Evolutionary conservation across 352 stramenopile genomes (phyloP).

Genomic region (Peronospora tabacina): DNA sequence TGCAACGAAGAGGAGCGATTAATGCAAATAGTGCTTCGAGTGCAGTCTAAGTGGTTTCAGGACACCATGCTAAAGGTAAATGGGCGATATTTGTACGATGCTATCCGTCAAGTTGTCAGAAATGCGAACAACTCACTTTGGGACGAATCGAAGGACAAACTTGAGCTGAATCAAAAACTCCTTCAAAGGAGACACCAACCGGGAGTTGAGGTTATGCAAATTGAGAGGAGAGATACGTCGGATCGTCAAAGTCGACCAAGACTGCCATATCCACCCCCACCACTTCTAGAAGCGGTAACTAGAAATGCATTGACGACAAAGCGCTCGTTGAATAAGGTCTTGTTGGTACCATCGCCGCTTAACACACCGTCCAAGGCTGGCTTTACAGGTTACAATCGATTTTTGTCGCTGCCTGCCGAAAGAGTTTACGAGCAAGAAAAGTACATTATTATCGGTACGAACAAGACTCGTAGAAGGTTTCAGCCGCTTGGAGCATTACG

Average conservation of each 20-base stretch:
- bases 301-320: neutral
- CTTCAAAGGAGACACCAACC: slow-evolving; percentile 8
- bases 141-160: slow-evolving; percentile 24
- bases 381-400: slow-evolving; percentile 10
- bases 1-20: slow-evolving; percentile 17
- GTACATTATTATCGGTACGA: slow-evolving; percentile 10
- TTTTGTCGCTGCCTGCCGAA: slow-evolving; percentile 8
- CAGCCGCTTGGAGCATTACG: slow-evolving; percentile 8
- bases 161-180: slow-evolving; percentile 6
- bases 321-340: neutral
- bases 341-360: slow-evolving; percentile 6
- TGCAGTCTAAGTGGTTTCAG: slow-evolving; percentile 36
- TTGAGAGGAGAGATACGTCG: slow-evolving; percentile 4
- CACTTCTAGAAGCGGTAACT: slow-evolving; percentile 7
- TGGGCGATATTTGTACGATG: slow-evolving; percentile 30
- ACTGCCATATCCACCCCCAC: slow-evolving; percentile 11
- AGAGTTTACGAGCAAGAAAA: slow-evolving; percentile 16
- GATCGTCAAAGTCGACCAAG: slow-evolving; percentile 10
- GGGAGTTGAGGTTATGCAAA: slow-evolving; percentile 5
- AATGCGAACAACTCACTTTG: slow-evolving; percentile 17
- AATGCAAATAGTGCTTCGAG: slow-evolving; percentile 25
- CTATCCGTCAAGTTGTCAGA: slow-evolving; percentile 20
- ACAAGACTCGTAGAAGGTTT: slow-evolving; percentile 18
- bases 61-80: slow-evolving; percentile 30
- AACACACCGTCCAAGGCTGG: slow-evolving; percentile 11